phyloP scores from a whole-genome alignment of 305 asterid genomes.

The Fraxinus albicans region DNA sequence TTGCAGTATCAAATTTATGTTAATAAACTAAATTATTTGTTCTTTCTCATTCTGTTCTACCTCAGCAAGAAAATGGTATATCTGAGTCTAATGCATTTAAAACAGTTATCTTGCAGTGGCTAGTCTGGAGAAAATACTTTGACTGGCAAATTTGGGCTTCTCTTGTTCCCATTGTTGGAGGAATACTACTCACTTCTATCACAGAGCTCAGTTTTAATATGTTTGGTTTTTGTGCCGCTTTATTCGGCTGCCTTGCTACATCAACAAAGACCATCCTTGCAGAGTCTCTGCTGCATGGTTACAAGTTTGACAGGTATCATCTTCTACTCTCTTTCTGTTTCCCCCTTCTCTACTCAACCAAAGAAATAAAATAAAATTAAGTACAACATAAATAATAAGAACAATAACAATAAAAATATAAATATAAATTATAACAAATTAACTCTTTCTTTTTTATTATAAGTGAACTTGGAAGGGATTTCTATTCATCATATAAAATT shows the following conservation, averaged over 20 bases:
- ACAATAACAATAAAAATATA: neutral
- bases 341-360: neutral
- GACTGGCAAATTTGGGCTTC: conserved; percentile 92
- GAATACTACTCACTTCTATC: conserved; percentile 82
- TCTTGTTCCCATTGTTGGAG: conserved; percentile 92
- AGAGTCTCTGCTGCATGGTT: conserved; percentile 83
- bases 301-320: conserved; percentile 83
- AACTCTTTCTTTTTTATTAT: neutral
- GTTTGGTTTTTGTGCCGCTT: conserved; percentile 86
- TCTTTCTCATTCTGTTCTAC: neutral
- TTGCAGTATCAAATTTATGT: neutral
- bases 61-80: neutral
- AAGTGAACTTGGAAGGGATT: neutral
- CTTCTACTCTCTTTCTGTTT: neutral
- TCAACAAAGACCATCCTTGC: conserved; percentile 93
- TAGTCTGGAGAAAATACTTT: conserved; percentile 80
- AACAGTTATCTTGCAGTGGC: conserved; percentile 85
- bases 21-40: neutral
- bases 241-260: conserved; percentile 89
- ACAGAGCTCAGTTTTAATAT: conserved; percentile 87
- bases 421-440: neutral
- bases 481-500: neutral
- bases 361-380: neutral
- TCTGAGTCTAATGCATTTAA: conserved; percentile 19
- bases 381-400: neutral